These are phyloP conservation scores for Alternaria burnsii DNA, from an alignment of 2,329 filamentous ascomycete genomes.

Conservation along the genomic window DNA sequence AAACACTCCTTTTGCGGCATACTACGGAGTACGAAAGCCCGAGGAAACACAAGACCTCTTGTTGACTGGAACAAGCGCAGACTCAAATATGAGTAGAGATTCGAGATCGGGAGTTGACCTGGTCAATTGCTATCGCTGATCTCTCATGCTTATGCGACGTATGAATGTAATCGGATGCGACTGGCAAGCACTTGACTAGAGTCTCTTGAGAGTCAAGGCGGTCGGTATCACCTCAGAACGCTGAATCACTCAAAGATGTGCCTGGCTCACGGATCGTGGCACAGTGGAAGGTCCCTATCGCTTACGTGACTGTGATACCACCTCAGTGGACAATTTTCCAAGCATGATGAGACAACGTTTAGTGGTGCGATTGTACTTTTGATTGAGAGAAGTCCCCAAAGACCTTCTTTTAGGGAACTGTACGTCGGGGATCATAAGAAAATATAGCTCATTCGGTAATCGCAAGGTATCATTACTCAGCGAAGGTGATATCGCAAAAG, in stretches of 20 bases:
- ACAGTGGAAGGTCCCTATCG: not conserved
- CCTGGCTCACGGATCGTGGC: not conserved
- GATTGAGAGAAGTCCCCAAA: not conserved
- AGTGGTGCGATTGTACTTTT: not conserved
- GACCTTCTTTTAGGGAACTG: not conserved
- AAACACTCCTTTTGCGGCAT: slow-evolving; percentile 8
- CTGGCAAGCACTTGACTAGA: not conserved
- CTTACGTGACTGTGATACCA: not conserved
- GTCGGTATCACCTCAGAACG: not conserved
- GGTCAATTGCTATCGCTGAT: not conserved
- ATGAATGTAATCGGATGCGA: not conserved
- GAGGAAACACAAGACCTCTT: slow-evolving; percentile 21
- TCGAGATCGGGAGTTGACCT: not conserved
- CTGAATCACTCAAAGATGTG: not conserved
- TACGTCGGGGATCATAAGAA: not conserved
- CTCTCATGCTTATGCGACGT: not conserved
- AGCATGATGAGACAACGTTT: not conserved
- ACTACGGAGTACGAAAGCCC: slow-evolving; percentile 18
- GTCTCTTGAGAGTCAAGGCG: not conserved
- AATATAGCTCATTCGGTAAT: not conserved
- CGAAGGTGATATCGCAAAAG: not conserved
- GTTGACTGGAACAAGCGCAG: slow-evolving; percentile 24
- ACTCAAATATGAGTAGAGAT: not conserved
- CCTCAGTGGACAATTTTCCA: not conserved
- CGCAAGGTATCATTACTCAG: not conserved